These are phyloP conservation scores for Ustilago tritici DNA, from an alignment of 1,284 basidiomycete genomes.

Conservation along the genomic window DNA sequence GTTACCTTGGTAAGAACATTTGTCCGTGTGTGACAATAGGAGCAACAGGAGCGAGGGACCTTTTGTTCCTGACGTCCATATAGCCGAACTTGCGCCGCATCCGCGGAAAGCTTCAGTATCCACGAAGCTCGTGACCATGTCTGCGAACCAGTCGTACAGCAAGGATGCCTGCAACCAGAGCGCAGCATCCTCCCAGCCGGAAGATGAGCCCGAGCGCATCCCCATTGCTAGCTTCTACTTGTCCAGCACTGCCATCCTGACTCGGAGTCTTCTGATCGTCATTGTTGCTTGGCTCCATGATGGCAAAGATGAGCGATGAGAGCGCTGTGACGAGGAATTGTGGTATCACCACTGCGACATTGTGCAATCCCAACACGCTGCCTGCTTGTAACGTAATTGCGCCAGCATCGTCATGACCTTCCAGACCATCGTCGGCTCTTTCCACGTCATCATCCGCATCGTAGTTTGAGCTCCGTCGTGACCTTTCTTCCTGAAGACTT, in stretches of 20 bases:
- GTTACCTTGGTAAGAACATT: neutral
- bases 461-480: neutral
- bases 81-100: neutral
- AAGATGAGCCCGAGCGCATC: conserved; percentile 38
- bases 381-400: conserved; percentile 75
- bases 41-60: neutral
- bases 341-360: conserved; percentile 54
- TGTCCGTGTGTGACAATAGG: neutral
- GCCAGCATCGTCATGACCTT: neutral
- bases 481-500: conserved; percentile 9
- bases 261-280: neutral
- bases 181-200: conserved; percentile 34
- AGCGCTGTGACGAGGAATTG: conserved; percentile 77
- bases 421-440: neutral
- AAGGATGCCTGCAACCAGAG: conserved; percentile 28
- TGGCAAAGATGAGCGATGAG: conserved; percentile 76
- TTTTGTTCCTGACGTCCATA: neutral
- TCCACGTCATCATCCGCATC: conserved; percentile 10
- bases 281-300: conserved; percentile 32
- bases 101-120: conserved; percentile 6
- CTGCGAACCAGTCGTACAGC: conserved; percentile 24
- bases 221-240: conserved; percentile 10
- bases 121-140: conserved; percentile 29
- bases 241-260: neutral
- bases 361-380: conserved; percentile 90